A percentile compares a stretch with the other conserved stretches of the same genome.
Evolutionary conservation across 331 rosid species (phyloP).

Genomic region (Arachis monticola): DNA sequence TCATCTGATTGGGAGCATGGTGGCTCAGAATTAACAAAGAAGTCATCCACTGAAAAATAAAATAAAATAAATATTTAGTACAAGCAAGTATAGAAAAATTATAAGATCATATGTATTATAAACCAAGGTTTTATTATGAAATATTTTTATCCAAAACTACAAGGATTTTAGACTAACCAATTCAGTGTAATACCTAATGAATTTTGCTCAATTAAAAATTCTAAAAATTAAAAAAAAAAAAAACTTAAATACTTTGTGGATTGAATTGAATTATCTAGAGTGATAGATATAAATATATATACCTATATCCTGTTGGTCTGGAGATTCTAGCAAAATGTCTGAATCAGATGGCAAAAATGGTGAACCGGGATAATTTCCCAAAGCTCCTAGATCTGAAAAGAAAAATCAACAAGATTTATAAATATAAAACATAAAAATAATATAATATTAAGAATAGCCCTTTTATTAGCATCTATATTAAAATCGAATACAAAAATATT

Average conservation of each 20-base stretch:
- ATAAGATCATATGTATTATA: too few species aligned
- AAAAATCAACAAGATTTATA: conserved; percentile 29
- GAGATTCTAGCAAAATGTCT: conserved; percentile 90
- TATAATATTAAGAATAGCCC: not conserved
- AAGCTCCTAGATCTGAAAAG: conserved; percentile 89
- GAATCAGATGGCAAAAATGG: conserved; percentile 96
- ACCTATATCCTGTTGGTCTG: conserved; percentile 96
- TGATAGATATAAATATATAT: not conserved
- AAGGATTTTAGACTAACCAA: too few species aligned
- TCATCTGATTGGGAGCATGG: conserved; percentile 86
- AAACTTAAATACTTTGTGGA: too few species aligned
- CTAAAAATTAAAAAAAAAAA: too few species aligned
- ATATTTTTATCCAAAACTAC: too few species aligned
- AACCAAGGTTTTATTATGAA: too few species aligned
- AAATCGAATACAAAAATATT: too few species aligned
- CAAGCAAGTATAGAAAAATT: not conserved
- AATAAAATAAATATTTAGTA: not conserved
- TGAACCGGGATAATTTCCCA: conserved; percentile 94
- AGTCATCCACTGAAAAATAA: conserved; percentile 87
- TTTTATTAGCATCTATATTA: too few species aligned
- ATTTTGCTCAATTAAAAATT: too few species aligned
- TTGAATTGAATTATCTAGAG: not conserved
- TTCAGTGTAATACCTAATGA: too few species aligned
- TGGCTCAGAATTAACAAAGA: conserved; percentile 92
- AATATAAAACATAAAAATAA: not conserved